phyloP scores from a whole-genome alignment of 2,329 filamentous ascomycete genomes.

The Mariannaea elegans region DNA sequence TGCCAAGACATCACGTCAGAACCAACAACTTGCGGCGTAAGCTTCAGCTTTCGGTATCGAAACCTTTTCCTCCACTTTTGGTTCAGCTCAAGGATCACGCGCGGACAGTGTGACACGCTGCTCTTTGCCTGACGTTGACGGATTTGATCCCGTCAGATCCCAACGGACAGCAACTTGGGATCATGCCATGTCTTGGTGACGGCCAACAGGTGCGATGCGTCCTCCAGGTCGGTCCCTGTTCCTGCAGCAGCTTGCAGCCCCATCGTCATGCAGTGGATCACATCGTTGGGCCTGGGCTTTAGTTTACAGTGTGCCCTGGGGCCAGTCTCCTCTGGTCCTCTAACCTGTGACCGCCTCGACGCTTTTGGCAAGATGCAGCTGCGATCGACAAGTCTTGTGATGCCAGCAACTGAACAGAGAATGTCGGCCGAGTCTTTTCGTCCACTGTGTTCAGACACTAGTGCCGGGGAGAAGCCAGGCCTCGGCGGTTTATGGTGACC shows the following conservation, averaged over 20 bases:
- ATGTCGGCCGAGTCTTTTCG: constrained; percentile 4
- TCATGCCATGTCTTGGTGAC: constrained; percentile 29
- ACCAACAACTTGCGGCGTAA: neutral
- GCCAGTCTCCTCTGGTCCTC: too few relatives aligned
- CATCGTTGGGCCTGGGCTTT: constrained; percentile 19
- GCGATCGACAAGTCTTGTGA: constrained; percentile 16
- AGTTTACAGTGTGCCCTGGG: constrained; percentile 16
- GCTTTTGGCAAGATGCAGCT: constrained; percentile 7
- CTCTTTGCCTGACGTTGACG: constrained; percentile 10
- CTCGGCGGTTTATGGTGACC: neutral
- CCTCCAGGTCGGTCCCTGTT: constrained; percentile 39
- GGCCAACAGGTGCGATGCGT: constrained; percentile 25
- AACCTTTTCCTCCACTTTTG: neutral
- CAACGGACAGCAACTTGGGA: constrained; percentile 25
- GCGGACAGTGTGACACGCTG: constrained; percentile 1
- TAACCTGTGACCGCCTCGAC: too few relatives aligned
- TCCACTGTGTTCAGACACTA: neutral
- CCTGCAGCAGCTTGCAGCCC: constrained; percentile 40
- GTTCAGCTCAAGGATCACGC: constrained; percentile 1
- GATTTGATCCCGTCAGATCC: constrained; percentile 15
- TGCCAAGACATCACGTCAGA: constrained; percentile 22
- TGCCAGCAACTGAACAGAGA: neutral
- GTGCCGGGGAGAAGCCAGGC: neutral
- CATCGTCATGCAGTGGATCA: constrained; percentile 39
- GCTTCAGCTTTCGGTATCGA: constrained; percentile 4